These are phyloP conservation scores for Sistotremastrum niveocremeum DNA, from an alignment of 768 basidiomycete species.

Conservation along the genomic window DNA sequence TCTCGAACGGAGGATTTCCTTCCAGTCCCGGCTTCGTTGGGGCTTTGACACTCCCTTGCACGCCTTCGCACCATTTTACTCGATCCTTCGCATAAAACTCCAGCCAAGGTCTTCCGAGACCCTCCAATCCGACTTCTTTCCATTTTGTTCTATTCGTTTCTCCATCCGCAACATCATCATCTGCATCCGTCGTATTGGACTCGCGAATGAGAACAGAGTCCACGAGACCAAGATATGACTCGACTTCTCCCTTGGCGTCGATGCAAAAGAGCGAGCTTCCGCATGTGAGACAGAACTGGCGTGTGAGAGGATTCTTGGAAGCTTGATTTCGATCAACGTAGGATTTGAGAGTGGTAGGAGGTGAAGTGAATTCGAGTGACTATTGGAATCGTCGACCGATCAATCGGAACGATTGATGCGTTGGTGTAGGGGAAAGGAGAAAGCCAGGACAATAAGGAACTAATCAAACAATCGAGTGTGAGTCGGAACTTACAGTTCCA, in stretches of 20 bases:
- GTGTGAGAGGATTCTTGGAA: conserved; percentile 4
- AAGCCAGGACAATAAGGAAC: no score
- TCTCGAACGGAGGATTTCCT: no score
- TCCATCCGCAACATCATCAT: no score
- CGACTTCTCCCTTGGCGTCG: no score
- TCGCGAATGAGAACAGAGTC: no score
- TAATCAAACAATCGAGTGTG: not conserved
- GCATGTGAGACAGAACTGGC: conserved; percentile 6
- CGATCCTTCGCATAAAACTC: conserved; percentile 7
- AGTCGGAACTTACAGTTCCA: not conserved
- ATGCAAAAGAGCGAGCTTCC: conserved; percentile 3
- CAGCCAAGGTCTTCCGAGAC: not conserved
- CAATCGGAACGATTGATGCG: no score
- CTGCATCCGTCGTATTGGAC: no score
- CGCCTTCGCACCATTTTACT: conserved; percentile 2
- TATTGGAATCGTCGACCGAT: not conserved
- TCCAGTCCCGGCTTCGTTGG: conserved; percentile 6
- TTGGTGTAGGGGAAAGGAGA: no score
- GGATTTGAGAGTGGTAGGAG: conserved; percentile 1
- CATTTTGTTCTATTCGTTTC: no score
- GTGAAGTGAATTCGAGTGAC: not conserved
- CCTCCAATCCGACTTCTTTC: conserved; percentile 1
- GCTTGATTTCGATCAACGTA: conserved; percentile 5
- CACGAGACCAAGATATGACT: no score
- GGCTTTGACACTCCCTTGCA: not conserved